These are phyloP conservation scores for Henckelia pumila DNA, from an alignment of 257 asterid species.

Conservation along the genomic window DNA sequence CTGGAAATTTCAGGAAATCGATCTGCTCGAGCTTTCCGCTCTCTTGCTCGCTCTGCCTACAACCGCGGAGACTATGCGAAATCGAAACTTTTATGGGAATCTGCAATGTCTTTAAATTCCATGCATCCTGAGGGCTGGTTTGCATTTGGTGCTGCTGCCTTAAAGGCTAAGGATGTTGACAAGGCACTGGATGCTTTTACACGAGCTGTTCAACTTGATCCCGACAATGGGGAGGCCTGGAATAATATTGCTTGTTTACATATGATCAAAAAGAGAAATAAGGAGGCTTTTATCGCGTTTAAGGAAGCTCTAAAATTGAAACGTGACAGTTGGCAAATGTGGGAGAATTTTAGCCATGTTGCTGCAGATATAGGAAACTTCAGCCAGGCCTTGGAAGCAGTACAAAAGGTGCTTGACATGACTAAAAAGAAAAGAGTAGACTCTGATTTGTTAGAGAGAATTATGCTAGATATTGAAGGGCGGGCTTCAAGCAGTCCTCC, in stretches of 20 bases:
- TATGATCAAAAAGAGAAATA: constrained; percentile 72
- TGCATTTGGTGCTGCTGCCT: constrained; percentile 91
- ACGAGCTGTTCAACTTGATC: constrained; percentile 87
- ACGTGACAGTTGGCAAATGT: constrained; percentile 96
- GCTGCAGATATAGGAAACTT: constrained; percentile 80
- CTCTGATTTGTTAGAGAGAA: constrained; percentile 51
- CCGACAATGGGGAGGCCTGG: constrained; percentile 99
- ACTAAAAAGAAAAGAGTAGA: constrained; percentile 59
- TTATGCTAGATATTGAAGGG: constrained; percentile 59
- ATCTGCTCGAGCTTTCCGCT: constrained; percentile 82
- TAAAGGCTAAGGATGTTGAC: constrained; percentile 74
- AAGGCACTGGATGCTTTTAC: constrained; percentile 90
- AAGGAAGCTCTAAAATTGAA: constrained; percentile 91
- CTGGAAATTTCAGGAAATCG: constrained; percentile 74
- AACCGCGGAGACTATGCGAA: constrained; percentile 74
- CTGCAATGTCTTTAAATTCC: constrained; percentile 88
- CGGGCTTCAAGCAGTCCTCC: constrained; percentile 29
- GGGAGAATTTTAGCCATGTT: constrained; percentile 90
- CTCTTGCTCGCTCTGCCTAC: constrained; percentile 94
- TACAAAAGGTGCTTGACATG: constrained; percentile 62
- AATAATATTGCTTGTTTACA: constrained; percentile 91
- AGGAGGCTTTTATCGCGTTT: constrained; percentile 87
- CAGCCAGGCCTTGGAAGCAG: constrained; percentile 77
- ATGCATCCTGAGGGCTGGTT: constrained; percentile 94
- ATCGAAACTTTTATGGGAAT: constrained; percentile 76